Percentiles rank a stretch among this genome's conserved stretches.
Evolutionary conservation across 2,329 filamentous ascomycete genomes (phyloP).

Genomic region (Laburnicola sp.): DNA sequence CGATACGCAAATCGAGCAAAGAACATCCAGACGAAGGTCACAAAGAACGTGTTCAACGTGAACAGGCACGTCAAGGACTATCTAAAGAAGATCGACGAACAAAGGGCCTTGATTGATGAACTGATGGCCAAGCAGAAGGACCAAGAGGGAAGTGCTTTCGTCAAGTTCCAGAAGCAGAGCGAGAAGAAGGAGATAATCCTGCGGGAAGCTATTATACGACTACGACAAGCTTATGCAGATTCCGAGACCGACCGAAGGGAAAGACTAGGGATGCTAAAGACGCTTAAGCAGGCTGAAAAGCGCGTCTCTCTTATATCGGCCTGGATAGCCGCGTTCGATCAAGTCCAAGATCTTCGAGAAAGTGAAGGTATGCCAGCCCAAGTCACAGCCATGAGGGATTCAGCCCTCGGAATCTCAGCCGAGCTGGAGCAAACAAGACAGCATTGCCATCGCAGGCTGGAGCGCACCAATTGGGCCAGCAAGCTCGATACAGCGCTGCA

Average conservation of each 20-base stretch:
- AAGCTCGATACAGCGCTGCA: conserved; percentile 84
- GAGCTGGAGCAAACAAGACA: conserved; percentile 90
- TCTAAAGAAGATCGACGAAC: conserved; percentile 98
- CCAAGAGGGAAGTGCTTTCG: conserved; percentile 76
- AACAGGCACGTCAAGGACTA: conserved; percentile 99
- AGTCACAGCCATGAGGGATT: conserved; percentile 73
- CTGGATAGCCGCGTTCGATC: conserved; percentile 92
- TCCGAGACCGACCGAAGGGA: conserved; percentile 76
- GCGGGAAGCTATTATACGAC: conserved; percentile 76
- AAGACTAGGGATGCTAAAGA: conserved; percentile 77
- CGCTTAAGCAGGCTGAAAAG: conserved; percentile 77
- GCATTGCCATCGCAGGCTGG: conserved; percentile 82
- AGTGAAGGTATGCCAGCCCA: conserved; percentile 67
- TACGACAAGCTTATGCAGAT: conserved; percentile 83
- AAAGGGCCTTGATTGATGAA: conserved; percentile 95
- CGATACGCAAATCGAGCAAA: conserved; percentile 97
- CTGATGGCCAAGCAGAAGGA: conserved; percentile 92
- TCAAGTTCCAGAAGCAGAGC: conserved; percentile 87
- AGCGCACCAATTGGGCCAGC: conserved; percentile 83
- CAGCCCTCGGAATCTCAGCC: conserved; percentile 81
- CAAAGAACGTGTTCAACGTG: conserved; percentile 98
- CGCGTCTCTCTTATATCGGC: conserved; percentile 83
- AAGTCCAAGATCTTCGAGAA: conserved; percentile 72
- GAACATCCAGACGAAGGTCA: conserved; percentile 99
- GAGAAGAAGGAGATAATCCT: conserved; percentile 79